A percentile compares a stretch with the other conserved stretches of the same genome.
Conservation (phyloP, 2,329 filamentous ascomycete species). For the Botrytis porri region DNA sequence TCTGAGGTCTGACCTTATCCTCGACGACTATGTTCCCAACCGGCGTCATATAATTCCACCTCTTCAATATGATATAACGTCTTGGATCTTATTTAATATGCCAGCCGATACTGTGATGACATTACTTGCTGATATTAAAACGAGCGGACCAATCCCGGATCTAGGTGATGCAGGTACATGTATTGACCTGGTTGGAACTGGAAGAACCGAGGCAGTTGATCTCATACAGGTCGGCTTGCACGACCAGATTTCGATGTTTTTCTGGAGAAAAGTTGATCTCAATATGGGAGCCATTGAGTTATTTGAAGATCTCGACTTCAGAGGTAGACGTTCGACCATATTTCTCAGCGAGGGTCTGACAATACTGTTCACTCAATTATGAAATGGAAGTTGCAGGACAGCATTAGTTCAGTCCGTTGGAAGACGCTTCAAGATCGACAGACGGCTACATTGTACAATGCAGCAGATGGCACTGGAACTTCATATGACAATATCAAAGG, state of each 20-base stretch:
- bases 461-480: background rate
- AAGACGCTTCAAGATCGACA: background rate
- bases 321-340: background rate
- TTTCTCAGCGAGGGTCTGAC: background rate
- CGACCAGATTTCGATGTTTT: background rate
- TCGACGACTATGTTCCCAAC: background rate
- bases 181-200: background rate
- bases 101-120: background rate
- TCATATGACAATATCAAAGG: background rate
- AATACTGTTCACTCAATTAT: background rate
- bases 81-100: background rate
- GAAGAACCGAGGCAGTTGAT: background rate
- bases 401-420: background rate
- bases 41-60: background rate
- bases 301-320: background rate
- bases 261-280: conserved; percentile 2
- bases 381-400: background rate
- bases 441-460: background rate
- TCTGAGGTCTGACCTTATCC: background rate
- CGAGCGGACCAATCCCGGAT: background rate
- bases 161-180: background rate
- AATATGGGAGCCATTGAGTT: conserved; percentile 1
- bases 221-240: background rate
- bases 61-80: background rate
- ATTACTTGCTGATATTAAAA: background rate